Base-by-base conservation (phyloP, 1,139 yeast species). In the Pichia sp. region DNA sequence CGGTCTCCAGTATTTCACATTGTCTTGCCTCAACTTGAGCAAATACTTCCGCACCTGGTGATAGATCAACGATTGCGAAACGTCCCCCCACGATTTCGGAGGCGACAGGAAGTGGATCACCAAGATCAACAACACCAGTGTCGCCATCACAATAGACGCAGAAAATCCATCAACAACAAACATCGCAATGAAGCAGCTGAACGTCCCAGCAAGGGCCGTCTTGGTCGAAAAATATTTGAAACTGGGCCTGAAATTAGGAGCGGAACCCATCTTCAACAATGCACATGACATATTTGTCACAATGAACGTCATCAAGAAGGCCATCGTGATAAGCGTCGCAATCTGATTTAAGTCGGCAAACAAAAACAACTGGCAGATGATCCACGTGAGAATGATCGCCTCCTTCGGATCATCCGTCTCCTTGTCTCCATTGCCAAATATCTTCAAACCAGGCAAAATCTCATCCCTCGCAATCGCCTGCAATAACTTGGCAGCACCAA, bases 31-130 rank as follows among this genome's bases (percentile, higher is more conserved):
- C 48, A 93, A 75, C 53, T 96, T 76, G 53, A 90, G 73, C 48
- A 93, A 74, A 66, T 93, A 93, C 67, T 93, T 93, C 59, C 99
- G 76, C 4, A 93, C 98, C 70, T 93, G 99, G 67, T 93, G 99
- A 69, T 93, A 93, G 52, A 93, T 92, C 59, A 93, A 76, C 49
- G 90, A 81, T 70, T 93, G 98, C 1, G 98, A 90, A 31, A 93
- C 97, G 71, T 93, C 99, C 38, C 99, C 99, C 89, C 97, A 93
- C 42, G 90, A 87, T 68, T 90, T 90, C 5, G 98, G 97, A 2
- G 97, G 97, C 2, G 97, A 87, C 56, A 84, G 78, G 65, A 90
- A 90, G 69, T 93, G 98, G 59, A 93, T 93, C 56, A 87, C 69
- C 53, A 90, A 67, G 62, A 93, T 87, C 49, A 93, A 71, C 30